Evolutionary conservation across 176 grass and related monocot genomes (phyloP), one percentile per base, ranked within the genome.

Genomic region (Eragrostis nindensis): DNA sequence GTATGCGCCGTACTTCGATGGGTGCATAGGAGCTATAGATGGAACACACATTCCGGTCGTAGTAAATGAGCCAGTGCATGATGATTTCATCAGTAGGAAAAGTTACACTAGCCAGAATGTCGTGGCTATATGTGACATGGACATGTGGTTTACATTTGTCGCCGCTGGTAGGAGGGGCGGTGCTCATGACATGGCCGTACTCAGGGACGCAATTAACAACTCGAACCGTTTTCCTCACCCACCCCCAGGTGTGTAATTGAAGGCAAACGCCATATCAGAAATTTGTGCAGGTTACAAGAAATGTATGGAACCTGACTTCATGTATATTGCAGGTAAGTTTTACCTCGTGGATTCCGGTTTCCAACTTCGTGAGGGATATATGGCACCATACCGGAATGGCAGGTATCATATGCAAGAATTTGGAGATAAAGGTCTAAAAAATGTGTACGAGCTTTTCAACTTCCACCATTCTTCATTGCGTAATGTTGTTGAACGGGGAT

Each of bases 21-120:
- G 68, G 24, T 64, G 62, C 29, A 38, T 64, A 36, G 62, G 62
- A 36, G 62, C 59, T 62, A 30, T 62, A 29, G 59, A 69, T 69
- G 66, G 66, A 45, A 45, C n/a, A 18, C 11, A 45, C 21, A 45
- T 69, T 69, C 66, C 66, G 7, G 21, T 63, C 1, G 7, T 13
- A 17, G 27, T 64, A 13, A 5, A 0, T 7, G 62, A 64, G 62
- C 62, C 13, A 6, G 62, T 27, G 7, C 29, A 64, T 64, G 62
- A 64, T 64, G 5, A 32, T 8, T 64, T 36, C 11, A 64, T 64
- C 12, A 64, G 36, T 38, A 64, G 29, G 17, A 64, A 64, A 38
- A 27, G 62, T n/a, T n/a, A n/a, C n/a, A n/a, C n/a, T n/a, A n/a
- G n/a, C n/a, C n/a, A n/a, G 15, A n/a, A 64, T 64, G 29, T 64